Base-by-base conservation (phyloP, 2,329 filamentous ascomycete genomes). In the Sporothrix dimorphospora region DNA sequence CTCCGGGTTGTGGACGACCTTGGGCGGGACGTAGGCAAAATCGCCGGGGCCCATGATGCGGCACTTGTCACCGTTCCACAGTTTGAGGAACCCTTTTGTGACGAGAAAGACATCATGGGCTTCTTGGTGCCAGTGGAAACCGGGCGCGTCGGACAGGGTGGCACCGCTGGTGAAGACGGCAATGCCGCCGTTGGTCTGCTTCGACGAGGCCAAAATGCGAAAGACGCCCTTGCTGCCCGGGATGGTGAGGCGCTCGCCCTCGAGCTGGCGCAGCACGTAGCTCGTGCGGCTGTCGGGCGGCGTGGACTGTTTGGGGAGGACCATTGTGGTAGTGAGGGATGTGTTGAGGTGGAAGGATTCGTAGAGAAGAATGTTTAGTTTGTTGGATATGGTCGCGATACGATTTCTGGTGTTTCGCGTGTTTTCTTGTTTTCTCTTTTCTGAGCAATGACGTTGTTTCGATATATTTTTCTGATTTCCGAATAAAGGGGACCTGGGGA, bases 41-140 rank as follows among this genome's bases (percentile, higher is more conserved):
- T 68, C 65, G 24, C 65, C 65, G 14, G 65, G 65, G 19, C 65
- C 65, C 45, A 68, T 51, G 47, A 68, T 68, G 14, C 65, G 65
- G 65, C 65, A 68, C 65, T 53, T 68, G 65, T 68, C 65, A 16
- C 65, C 65, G 30, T 68, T 68, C 65, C 65, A 68, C 16, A 68
- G 65, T 47, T 68, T 68, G 16, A 68, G n/a, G 19, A 51, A 68
- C 3, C 65, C 65, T 47, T 68, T 68, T 11, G 65, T 68, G 47
- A 68, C 65, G 16, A 68, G 16, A 8, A 68, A 68, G 27, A 68
- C 65, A 68, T 68, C 65, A 14, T 68, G 65, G 6, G 65, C 65
- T 24, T 59, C 55, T 6, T 59, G 55, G 55, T 59, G 55, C 55
- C 55, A 59, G 55, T 59, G 55, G 27, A 59, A 59, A 3, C 55